Evolutionary conservation across 495 filamentous ascomycete species (phyloP).

Genomic region (Aspergillus homomorphus): DNA sequence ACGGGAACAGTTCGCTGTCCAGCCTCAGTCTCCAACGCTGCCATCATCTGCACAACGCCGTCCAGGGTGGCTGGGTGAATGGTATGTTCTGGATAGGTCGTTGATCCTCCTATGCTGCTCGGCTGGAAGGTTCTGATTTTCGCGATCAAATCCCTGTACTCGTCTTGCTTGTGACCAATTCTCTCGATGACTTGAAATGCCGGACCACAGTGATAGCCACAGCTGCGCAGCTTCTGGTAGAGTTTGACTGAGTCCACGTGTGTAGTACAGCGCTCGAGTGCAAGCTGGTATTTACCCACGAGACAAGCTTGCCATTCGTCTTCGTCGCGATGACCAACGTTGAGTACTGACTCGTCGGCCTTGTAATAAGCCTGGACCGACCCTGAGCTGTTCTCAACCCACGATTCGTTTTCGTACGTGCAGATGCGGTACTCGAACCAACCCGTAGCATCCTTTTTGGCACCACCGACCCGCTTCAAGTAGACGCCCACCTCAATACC

Average conservation of each 20-base stretch:
- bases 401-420: constrained; percentile 13
- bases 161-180: neutral
- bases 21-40: neutral
- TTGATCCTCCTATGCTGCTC: neutral
- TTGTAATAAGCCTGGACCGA: constrained; percentile 24
- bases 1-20: neutral
- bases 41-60: constrained; percentile 23
- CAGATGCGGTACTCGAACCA: constrained; percentile 22
- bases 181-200: neutral
- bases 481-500: constrained; percentile 36
- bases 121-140: neutral
- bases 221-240: neutral
- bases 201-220: constrained; percentile 5
- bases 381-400: constrained; percentile 22
- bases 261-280: neutral
- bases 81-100: constrained; percentile 4
- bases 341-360: neutral
- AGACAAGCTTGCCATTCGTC: neutral
- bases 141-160: neutral
- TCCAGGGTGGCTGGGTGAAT: constrained; percentile 33
- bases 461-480: constrained; percentile 15
- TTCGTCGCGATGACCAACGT: neutral
- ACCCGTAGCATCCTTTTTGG: neutral
- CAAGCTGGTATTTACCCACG: neutral
- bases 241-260: neutral